Evolutionary conservation across 345 rosid genomes (phyloP).

Genomic region (Eutrema japonicum): DNA sequence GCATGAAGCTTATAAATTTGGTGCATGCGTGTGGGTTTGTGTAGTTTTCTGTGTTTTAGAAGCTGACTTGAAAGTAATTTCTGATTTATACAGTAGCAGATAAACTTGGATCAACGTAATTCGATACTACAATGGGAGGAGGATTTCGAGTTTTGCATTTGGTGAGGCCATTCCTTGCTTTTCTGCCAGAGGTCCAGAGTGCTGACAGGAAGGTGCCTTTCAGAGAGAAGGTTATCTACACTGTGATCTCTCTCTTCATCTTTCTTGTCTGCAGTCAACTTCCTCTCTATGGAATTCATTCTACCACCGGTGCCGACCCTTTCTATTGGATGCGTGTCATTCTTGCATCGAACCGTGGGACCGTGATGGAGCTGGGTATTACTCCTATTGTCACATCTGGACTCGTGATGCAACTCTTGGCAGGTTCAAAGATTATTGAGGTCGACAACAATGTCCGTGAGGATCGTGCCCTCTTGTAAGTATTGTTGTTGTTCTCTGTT

Average conservation of each 20-base stretch:
- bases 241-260: slow-evolving; percentile 63
- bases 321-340: slow-evolving; percentile 86
- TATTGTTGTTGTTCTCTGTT: not conserved
- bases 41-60: not conserved
- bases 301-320: slow-evolving; percentile 71
- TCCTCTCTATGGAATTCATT: slow-evolving; percentile 75
- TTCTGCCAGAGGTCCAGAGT: slow-evolving; percentile 66
- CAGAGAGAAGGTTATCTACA: slow-evolving; percentile 68
- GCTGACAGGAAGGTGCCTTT: slow-evolving; percentile 72
- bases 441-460: slow-evolving; percentile 77
- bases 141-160: slow-evolving; percentile 70
- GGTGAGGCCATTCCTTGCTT: slow-evolving; percentile 67
- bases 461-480: slow-evolving; percentile 74
- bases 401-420: slow-evolving; percentile 69
- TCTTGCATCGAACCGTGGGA: slow-evolving; percentile 76
- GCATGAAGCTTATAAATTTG: slow-evolving; percentile 13
- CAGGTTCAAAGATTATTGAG: slow-evolving; percentile 78
- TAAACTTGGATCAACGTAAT: slow-evolving; percentile 18
- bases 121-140: slow-evolving; percentile 58
- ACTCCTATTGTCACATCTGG: slow-evolving; percentile 80
- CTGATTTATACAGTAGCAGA: slow-evolving; percentile 31
- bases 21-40: slow-evolving; percentile 17
- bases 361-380: slow-evolving; percentile 80
- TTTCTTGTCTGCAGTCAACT: slow-evolving; percentile 78
- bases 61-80: not conserved